Percentiles rank a stretch among this genome's conserved stretches.
These are phyloP conservation scores for Fusarium chuoi DNA, from an alignment of 2,329 filamentous ascomycete species.

Conservation along the genomic window DNA sequence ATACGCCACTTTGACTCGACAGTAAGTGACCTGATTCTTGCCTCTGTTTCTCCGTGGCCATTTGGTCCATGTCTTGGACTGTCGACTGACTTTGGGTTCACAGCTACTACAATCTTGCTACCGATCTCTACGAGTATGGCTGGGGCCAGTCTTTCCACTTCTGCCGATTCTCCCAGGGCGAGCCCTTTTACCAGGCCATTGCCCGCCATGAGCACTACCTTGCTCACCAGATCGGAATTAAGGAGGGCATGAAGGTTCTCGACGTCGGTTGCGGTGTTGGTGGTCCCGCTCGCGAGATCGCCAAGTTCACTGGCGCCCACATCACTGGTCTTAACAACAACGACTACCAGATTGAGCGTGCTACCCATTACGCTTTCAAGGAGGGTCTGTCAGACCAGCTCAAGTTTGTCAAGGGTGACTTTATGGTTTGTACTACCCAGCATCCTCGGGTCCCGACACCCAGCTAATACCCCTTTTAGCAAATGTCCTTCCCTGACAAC, in stretches of 20 bases:
- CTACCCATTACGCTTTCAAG: slow-evolving; percentile 83
- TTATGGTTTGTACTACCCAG: slow-evolving; percentile 71
- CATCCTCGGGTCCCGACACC: no score
- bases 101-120: slow-evolving; percentile 97
- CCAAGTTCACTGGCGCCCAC: slow-evolving; percentile 91
- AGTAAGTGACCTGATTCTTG: slow-evolving; percentile 66
- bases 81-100: slow-evolving; percentile 30
- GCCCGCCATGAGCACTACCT: slow-evolving; percentile 98
- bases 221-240: slow-evolving; percentile 86
- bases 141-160: slow-evolving; percentile 99
- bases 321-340: slow-evolving; percentile 98
- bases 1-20: slow-evolving; percentile 92
- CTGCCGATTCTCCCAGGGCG: slow-evolving; percentile 88
- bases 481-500: slow-evolving; percentile 95
- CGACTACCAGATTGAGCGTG: slow-evolving; percentile 97
- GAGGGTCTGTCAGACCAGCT: slow-evolving; percentile 84
- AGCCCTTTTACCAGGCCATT: slow-evolving; percentile 90
- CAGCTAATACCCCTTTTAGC: slow-evolving; percentile 56
- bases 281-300: slow-evolving; percentile 93
- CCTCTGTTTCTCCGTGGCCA: neutral
- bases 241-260: slow-evolving; percentile 87
- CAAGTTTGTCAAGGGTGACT: slow-evolving; percentile 92
- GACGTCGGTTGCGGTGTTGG: slow-evolving; percentile 98
- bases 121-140: slow-evolving; percentile 94
- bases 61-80: neutral